Evolutionary conservation across 2,329 filamentous ascomycete genomes (phyloP).

Genomic region (Neonectria hederae): DNA sequence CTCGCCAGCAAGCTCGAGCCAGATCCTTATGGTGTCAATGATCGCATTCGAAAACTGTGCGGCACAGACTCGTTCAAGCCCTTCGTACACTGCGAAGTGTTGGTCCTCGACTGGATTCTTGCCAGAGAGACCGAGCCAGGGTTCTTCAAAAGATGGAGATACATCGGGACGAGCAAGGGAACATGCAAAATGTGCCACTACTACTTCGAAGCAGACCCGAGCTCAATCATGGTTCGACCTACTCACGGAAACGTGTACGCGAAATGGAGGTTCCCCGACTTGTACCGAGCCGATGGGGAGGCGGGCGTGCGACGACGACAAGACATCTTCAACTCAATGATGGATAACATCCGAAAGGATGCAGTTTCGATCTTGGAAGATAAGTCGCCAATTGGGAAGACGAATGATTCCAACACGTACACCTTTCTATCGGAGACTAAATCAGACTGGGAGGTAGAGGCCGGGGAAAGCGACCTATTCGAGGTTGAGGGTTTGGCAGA

Average conservation of each 20-base stretch:
- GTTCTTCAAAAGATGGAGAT: conserved; percentile 47
- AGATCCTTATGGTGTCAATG: conserved; percentile 36
- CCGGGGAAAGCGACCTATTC: conserved; percentile 10
- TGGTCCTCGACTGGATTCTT: conserved; percentile 41
- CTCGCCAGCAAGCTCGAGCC: conserved; percentile 35
- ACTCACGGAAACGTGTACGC: conserved; percentile 52
- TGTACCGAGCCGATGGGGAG: conserved; percentile 27
- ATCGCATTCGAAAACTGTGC: conserved; percentile 31
- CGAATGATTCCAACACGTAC: conserved; percentile 47
- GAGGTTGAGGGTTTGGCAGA: conserved; percentile 31
- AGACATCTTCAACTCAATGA: conserved; percentile 41
- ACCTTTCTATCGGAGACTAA: conserved; percentile 19
- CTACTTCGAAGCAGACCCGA: conserved; percentile 46
- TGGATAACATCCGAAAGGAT: conserved; percentile 40
- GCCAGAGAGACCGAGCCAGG: background rate
- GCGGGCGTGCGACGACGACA: conserved; percentile 24
- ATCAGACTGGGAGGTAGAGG: conserved; percentile 27
- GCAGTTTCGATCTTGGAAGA: conserved; percentile 41
- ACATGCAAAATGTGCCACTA: conserved; percentile 51
- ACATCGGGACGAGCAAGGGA: conserved; percentile 55
- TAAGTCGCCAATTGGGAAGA: conserved; percentile 40
- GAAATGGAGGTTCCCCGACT: conserved; percentile 51
- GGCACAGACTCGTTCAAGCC: conserved; percentile 33
- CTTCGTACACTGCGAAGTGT: conserved; percentile 43
- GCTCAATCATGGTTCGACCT: conserved; percentile 42